phyloP scores from a whole-genome alignment of 176 grass and related monocot species.

The Musa troglodytarum region DNA sequence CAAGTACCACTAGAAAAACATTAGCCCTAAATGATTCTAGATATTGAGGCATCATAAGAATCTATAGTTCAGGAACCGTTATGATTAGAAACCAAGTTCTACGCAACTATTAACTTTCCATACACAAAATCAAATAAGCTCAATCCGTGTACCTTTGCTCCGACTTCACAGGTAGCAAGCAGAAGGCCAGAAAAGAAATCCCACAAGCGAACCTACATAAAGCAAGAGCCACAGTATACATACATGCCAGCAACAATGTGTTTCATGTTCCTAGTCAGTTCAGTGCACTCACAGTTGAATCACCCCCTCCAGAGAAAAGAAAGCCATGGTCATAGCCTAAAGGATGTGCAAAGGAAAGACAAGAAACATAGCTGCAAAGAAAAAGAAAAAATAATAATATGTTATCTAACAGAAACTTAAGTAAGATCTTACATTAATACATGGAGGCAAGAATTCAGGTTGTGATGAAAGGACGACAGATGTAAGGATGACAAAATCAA shows the following conservation, averaged over 20 bases:
- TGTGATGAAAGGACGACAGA: neutral
- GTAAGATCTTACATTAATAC: neutral
- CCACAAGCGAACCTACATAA: slow-evolving; percentile 77
- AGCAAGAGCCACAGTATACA: slow-evolving; percentile 12
- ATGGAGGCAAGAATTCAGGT: no score
- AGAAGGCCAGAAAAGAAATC: slow-evolving; percentile 69
- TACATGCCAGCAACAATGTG: slow-evolving; percentile 4
- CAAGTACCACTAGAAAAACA: neutral
- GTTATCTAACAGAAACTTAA: neutral
- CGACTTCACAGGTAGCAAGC: slow-evolving; percentile 66
- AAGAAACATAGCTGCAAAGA: slow-evolving; percentile 71
- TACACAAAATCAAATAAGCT: neutral
- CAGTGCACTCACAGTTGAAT: slow-evolving; percentile 68
- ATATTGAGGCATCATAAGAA: no score
- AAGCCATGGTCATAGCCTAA: slow-evolving; percentile 37
- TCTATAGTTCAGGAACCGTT: neutral
- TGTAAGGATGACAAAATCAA: neutral
- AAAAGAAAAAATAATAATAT: neutral
- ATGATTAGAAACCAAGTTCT: neutral
- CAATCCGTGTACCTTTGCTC: slow-evolving; percentile 37
- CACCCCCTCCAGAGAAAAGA: slow-evolving; percentile 84
- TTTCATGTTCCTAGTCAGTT: slow-evolving; percentile 13
- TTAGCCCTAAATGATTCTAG: neutral
- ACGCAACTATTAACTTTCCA: neutral
- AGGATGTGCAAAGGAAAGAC: slow-evolving; percentile 51